These are phyloP conservation scores for Vigna radiata DNA, from an alignment of 306 rosid species.

Conservation along the genomic window DNA sequence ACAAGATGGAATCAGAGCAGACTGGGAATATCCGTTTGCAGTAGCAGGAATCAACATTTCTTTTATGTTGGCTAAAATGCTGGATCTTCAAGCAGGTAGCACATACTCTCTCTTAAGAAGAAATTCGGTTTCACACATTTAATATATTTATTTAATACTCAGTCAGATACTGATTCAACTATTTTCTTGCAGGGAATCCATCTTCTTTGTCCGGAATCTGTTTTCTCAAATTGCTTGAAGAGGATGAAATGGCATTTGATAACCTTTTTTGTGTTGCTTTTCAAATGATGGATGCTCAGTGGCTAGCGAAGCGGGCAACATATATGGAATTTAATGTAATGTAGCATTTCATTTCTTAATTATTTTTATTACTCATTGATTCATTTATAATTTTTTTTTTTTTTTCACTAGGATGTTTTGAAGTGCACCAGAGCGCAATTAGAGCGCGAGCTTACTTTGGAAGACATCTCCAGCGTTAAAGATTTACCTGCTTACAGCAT, in stretches of 20 bases:
- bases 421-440: conserved; percentile 83
- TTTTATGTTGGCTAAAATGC: conserved; percentile 82
- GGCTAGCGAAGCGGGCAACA: conserved; percentile 94
- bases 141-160: too few relatives aligned
- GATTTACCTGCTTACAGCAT: conserved; percentile 89
- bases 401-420: conserved; percentile 70
- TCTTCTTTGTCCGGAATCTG: conserved; percentile 67
- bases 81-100: conserved; percentile 91
- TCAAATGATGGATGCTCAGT: conserved; percentile 95
- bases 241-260: conserved; percentile 93
- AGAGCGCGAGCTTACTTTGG: conserved; percentile 95
- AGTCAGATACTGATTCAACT: conserved; percentile 2
- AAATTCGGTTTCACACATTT: too few relatives aligned
- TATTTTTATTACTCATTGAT: not conserved
- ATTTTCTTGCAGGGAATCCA: conserved; percentile 64
- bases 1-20: conserved; percentile 89
- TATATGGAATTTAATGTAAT: conserved; percentile 94
- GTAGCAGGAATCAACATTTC: conserved; percentile 95
- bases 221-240: conserved; percentile 68
- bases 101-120: conserved; percentile 31
- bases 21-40: conserved; percentile 98
- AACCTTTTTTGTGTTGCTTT: conserved; percentile 80
- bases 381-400: not conserved
- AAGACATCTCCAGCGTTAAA: conserved; percentile 70
- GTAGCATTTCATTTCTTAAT: conserved; percentile 10